These are phyloP conservation scores for Exophiala lecanii-corni DNA, from an alignment of 2,329 filamentous ascomycete species.

Conservation along the genomic window DNA sequence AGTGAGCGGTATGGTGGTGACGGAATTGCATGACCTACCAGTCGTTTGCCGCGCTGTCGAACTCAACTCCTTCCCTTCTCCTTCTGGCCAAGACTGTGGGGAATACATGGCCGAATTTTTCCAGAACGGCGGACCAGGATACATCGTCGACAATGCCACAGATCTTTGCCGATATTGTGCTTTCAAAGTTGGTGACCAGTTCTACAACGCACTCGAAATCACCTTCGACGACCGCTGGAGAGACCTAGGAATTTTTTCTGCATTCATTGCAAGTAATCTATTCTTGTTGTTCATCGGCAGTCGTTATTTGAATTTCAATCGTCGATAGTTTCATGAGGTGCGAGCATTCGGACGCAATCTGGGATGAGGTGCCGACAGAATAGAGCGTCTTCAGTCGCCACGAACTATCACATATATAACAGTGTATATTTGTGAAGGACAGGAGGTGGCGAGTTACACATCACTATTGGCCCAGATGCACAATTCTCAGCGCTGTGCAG, in stretches of 20 bases:
- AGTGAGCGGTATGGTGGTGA: conserved; percentile 74
- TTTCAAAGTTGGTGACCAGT: conserved; percentile 74
- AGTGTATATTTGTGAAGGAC: no score
- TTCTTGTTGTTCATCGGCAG: conserved; percentile 26
- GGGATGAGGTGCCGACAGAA: no score
- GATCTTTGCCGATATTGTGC: conserved; percentile 74
- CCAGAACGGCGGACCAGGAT: conserved; percentile 62
- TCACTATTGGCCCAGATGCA: no score
- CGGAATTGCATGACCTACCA: conserved; percentile 62
- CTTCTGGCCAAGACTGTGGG: conserved; percentile 62
- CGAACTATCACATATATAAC: no score
- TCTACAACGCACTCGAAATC: conserved; percentile 65
- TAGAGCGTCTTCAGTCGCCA: no score
- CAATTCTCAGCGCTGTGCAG: no score
- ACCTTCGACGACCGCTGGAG: conserved; percentile 69
- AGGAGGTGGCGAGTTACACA: no score
- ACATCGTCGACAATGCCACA: conserved; percentile 63
- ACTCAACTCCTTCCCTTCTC: conserved; percentile 64
- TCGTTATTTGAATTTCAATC: conserved; percentile 28
- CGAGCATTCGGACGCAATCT: no score
- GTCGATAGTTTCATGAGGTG: conserved; percentile 19
- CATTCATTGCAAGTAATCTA: conserved; percentile 69
- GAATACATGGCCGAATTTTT: conserved; percentile 74
- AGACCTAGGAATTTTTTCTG: conserved; percentile 72
- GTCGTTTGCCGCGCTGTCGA: conserved; percentile 61